phyloP scores from a whole-genome alignment of 306 rosid genomes.

The Quercus aquifolioides region DNA sequence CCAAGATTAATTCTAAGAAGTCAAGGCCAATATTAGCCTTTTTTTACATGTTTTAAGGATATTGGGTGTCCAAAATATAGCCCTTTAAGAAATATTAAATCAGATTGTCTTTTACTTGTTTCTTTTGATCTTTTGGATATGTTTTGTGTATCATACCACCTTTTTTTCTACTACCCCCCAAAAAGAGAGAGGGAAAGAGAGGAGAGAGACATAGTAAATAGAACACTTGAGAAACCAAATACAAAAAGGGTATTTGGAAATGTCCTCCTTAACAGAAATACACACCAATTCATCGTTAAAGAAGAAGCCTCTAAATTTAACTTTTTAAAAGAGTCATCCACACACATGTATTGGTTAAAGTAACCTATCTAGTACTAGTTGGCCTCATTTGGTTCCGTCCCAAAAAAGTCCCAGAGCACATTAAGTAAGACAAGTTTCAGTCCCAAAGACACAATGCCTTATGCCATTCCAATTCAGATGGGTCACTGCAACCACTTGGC shows the following conservation, averaged over 20 bases:
- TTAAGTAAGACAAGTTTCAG: slow-evolving; percentile 11
- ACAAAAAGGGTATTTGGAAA: slow-evolving; percentile 11
- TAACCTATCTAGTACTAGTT: neutral
- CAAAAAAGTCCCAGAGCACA: slow-evolving; percentile 18
- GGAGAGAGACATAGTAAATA: too few species aligned
- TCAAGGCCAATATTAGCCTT: neutral
- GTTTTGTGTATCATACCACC: too few species aligned
- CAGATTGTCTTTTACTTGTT: too few species aligned
- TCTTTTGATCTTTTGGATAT: too few species aligned
- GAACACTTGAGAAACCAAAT: too few species aligned
- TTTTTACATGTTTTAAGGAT: neutral
- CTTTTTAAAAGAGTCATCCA: slow-evolving; percentile 32
- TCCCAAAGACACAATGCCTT: neutral
- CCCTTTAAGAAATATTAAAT: neutral
- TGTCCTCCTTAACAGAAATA: slow-evolving; percentile 30
- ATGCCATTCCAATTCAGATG: slow-evolving; percentile 29
- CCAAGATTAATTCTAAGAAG: neutral
- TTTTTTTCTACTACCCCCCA: too few species aligned
- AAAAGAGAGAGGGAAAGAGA: too few species aligned
- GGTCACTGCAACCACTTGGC: slow-evolving; percentile 6
- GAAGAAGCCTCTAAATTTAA: slow-evolving; percentile 46
- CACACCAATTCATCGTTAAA: slow-evolving; percentile 22
- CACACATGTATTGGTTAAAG: slow-evolving; percentile 4
- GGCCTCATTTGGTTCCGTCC: slow-evolving; percentile 7
- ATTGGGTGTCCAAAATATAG: neutral